Evolutionary conservation across 441 rosid genomes (phyloP).

Genomic region (Metrosideros polymorpha): DNA sequence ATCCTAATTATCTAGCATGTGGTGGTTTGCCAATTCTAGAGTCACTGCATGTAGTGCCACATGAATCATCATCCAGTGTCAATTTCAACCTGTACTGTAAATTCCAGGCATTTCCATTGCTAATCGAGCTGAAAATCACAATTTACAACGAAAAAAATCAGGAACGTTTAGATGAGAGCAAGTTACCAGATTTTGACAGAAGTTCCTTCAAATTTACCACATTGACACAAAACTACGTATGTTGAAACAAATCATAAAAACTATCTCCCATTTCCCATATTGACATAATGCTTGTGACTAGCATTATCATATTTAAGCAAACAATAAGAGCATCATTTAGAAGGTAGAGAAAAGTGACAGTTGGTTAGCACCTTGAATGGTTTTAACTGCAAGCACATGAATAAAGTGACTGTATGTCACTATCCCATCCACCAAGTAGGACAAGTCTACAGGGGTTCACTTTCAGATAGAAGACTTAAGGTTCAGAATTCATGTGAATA

Average conservation of each 20-base stretch:
- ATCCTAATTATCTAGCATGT: neutral
- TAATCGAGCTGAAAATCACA: neutral
- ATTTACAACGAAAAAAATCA: neutral
- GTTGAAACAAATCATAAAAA: neutral
- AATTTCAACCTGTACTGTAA: neutral
- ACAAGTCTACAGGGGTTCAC: conserved; percentile 2
- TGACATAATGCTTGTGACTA: neutral
- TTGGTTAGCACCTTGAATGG: conserved; percentile 18
- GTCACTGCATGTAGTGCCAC: neutral
- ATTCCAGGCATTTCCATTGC: neutral
- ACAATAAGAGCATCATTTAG: neutral
- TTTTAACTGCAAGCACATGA: conserved; percentile 37
- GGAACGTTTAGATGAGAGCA: neutral
- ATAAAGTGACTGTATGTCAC: conserved; percentile 18
- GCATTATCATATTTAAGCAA: neutral
- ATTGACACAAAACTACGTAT: neutral
- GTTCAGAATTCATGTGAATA: conserved; percentile 28
- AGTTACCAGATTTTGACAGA: neutral
- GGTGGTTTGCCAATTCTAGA: neutral
- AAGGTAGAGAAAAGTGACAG: neutral
- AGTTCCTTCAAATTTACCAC: neutral
- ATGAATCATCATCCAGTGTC: neutral
- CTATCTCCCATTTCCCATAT: neutral
- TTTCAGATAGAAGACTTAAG: conserved; percentile 30
- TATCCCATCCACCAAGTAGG: conserved; percentile 6